These are phyloP conservation scores for Nidularia sp. DNA, from an alignment of 768 basidiomycete species.

Conservation along the genomic window DNA sequence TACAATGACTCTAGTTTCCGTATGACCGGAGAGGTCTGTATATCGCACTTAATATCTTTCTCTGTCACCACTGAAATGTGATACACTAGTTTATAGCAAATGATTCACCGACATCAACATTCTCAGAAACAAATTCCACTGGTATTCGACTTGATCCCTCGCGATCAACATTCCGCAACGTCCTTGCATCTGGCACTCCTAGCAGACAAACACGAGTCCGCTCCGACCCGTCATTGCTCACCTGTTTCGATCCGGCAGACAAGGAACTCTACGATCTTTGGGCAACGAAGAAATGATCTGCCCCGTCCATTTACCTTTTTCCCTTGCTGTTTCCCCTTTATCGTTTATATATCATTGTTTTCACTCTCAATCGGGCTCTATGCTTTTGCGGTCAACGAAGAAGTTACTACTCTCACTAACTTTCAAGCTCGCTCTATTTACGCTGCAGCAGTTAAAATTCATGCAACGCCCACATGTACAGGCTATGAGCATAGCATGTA, in stretches of 20 bases:
- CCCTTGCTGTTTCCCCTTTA: too few species aligned
- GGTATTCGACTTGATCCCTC: conserved; percentile 16
- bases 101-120: conserved; percentile 27
- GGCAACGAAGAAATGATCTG: conserved; percentile 46
- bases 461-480: background rate
- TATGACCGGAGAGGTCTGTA: conserved; percentile 11
- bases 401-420: too few species aligned
- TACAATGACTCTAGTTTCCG: background rate
- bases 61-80: background rate
- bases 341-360: too few species aligned
- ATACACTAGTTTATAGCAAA: conserved; percentile 4
- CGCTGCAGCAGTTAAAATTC: background rate
- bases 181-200: conserved; percentile 20
- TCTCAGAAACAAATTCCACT: conserved; percentile 17
- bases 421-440: too few species aligned
- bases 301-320: too few species aligned
- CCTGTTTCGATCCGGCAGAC: conserved; percentile 74
- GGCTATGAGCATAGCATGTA: too few species aligned
- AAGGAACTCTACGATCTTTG: conserved; percentile 76
- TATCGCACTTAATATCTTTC: conserved; percentile 1
- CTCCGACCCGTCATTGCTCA: conserved; percentile 61
- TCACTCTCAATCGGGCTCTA: too few species aligned
- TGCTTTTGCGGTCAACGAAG: too few species aligned
- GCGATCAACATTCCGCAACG: conserved; percentile 19
- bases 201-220: conserved; percentile 44